Percentiles rank a stretch among this genome's conserved stretches.
These are phyloP conservation scores for Thraustochytrium striatum DNA, from an alignment of 352 stramenopile genomes.

Conservation along the genomic window DNA sequence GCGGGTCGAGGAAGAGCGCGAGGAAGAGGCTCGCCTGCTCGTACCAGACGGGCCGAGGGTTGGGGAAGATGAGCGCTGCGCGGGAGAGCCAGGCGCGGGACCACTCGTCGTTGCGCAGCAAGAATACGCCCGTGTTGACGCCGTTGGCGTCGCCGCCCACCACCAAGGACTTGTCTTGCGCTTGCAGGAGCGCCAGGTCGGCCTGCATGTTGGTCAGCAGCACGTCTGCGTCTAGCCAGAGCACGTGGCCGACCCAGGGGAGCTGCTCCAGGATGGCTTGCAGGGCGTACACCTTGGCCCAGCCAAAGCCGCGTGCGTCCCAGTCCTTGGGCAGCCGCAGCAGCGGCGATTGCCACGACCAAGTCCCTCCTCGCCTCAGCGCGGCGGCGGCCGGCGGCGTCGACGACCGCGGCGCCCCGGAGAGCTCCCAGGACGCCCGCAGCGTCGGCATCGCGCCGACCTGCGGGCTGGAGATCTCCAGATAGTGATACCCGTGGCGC, in stretches of 20 bases:
- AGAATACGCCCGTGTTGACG: slow-evolving; percentile 4
- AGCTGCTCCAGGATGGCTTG: not conserved
- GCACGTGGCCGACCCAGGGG: not conserved
- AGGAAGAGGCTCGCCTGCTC: not conserved
- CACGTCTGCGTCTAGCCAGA: not conserved
- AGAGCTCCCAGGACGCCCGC: too few relatives aligned
- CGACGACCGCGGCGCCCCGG: too few relatives aligned
- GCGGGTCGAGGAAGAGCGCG: not conserved
- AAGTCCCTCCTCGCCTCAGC: too few relatives aligned
- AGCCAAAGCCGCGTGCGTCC: slow-evolving; percentile 2
- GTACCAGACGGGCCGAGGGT: not conserved
- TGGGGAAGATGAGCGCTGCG: not conserved
- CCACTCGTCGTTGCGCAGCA: not conserved
- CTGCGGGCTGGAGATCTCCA: not conserved
- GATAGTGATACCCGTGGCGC: not conserved
- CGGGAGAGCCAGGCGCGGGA: not conserved
- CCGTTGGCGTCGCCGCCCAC: not conserved
- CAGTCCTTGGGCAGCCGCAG: not conserved
- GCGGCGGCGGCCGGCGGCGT: too few relatives aligned
- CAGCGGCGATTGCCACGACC: not conserved
- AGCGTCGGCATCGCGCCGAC: not conserved
- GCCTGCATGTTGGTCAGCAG: not conserved
- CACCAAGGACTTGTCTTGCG: not conserved
- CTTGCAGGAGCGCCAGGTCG: not conserved
- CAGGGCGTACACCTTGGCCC: not conserved